phyloP scores from a whole-genome alignment of 495 filamentous ascomycete genomes.

The Penicillium malachiteum region DNA sequence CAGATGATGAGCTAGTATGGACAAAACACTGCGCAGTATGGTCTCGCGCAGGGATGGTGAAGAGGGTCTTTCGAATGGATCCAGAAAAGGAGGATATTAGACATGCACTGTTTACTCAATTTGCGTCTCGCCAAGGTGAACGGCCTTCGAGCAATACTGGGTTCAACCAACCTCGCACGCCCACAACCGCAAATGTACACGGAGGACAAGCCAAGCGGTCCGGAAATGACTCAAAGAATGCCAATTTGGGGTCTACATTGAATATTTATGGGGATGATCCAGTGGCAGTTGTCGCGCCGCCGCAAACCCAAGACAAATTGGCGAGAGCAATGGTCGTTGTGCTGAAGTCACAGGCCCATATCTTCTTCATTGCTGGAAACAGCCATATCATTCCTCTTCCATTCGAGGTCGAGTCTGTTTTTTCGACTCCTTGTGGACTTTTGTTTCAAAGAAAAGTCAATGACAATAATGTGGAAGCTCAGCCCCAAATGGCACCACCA shows the following conservation, averaged over 20 bases:
- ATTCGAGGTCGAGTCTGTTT: conserved; percentile 87
- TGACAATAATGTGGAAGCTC: conserved; percentile 23
- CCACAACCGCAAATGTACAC: conserved; percentile 13
- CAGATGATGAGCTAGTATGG: conserved; percentile 82
- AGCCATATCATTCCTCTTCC: conserved; percentile 91
- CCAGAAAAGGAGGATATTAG: conserved; percentile 79
- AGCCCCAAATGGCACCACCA: conserved; percentile 54
- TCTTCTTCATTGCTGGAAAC: conserved; percentile 85
- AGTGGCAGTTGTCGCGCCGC: conserved; percentile 15
- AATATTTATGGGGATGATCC: conserved; percentile 21
- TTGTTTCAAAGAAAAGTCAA: conserved; percentile 75
- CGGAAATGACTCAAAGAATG: conserved; percentile 13
- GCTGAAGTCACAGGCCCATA: conserved; percentile 87
- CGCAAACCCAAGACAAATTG: conserved; percentile 18
- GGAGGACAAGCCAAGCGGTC: conserved; percentile 15
- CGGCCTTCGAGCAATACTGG: conserved; percentile 8
- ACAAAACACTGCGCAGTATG: conserved; percentile 84
- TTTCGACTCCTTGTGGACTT: conserved; percentile 76
- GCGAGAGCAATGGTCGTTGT: conserved; percentile 82
- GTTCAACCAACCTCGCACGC: conserved; percentile 1
- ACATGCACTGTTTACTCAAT: conserved; percentile 82
- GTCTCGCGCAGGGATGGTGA: conserved; percentile 83
- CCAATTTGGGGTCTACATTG: conserved; percentile 21
- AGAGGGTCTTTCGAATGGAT: conserved; percentile 83
- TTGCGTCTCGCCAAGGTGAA: conserved; percentile 53